Conservation (phyloP, 2,329 filamentous ascomycete genomes). For the Monilinia polystroma region DNA sequence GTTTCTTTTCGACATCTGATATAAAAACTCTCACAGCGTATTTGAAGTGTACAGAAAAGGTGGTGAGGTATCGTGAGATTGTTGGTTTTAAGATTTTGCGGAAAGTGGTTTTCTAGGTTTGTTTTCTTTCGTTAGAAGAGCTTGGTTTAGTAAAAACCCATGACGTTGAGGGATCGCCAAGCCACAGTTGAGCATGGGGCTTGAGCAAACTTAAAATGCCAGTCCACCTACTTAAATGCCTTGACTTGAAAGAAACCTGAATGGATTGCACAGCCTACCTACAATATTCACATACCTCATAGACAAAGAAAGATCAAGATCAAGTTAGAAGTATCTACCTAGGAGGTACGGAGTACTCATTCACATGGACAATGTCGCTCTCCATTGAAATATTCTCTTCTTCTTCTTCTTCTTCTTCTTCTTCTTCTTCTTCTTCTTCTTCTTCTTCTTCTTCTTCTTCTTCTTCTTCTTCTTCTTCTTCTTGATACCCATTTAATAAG, state of each 20-base stretch:
- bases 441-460: background rate
- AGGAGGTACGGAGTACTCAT: background rate
- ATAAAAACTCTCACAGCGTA: background rate
- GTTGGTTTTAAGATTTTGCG: conserved; percentile 7
- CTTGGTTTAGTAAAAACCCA: conserved; percentile 18
- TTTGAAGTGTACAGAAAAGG: background rate
- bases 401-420: background rate
- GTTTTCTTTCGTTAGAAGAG: conserved; percentile 21
- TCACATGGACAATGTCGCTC: background rate
- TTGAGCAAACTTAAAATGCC: conserved; percentile 7
- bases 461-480: background rate
- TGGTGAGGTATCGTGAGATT: conserved; percentile 10
- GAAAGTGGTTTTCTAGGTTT: conserved; percentile 10
- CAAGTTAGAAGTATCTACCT: too few species aligned
- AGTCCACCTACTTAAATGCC: background rate
- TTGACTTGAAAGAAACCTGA: conserved; percentile 6
- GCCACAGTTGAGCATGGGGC: conserved; percentile 18
- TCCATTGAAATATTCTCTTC: too few species aligned
- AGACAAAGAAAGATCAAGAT: background rate
- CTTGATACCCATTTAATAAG: too few species aligned
- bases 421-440: too few species aligned
- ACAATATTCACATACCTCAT: background rate
- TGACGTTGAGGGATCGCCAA: conserved; percentile 23
- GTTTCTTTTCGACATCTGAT: conserved; percentile 62
- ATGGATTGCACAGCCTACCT: background rate